Evolutionary conservation across 1,284 basidiomycete genomes (phyloP).

Genomic region (Volvariella surrecta): DNA sequence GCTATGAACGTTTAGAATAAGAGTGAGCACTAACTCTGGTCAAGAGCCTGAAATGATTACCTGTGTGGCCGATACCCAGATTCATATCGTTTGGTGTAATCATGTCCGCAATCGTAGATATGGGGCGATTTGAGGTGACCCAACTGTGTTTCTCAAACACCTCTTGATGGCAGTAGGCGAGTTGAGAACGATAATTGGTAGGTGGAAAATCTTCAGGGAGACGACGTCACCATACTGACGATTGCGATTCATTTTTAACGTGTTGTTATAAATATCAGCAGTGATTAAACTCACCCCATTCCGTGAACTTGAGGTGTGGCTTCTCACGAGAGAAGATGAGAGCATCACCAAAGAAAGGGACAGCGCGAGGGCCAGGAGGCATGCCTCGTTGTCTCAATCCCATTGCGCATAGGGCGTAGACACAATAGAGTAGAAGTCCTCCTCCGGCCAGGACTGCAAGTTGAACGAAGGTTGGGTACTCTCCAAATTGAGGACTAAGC

Average conservation of each 20-base stretch:
- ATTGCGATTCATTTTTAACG: neutral
- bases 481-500: too few relatives aligned
- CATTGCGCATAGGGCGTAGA: neutral
- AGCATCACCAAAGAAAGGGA: conserved; percentile 21
- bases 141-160: conserved; percentile 18
- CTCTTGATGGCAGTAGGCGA: conserved; percentile 13
- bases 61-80: conserved; percentile 12
- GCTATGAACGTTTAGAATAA: conserved; percentile 4
- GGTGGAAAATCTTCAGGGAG: conserved; percentile 12
- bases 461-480: too few relatives aligned
- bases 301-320: conserved; percentile 11
- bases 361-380: conserved; percentile 23
- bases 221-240: conserved; percentile 17
- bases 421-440: neutral
- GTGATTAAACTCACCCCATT: conserved; percentile 4
- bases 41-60: conserved; percentile 8
- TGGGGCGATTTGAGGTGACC: conserved; percentile 16
- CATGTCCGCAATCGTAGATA: conserved; percentile 14
- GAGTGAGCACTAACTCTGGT: neutral
- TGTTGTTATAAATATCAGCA: conserved; percentile 4
- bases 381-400: conserved; percentile 8
- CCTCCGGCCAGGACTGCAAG: too few relatives aligned
- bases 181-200: conserved; percentile 16
- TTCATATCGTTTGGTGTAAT: conserved; percentile 14
- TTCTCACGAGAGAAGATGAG: conserved; percentile 16